Evolutionary conservation across 441 rosid genomes (phyloP).

Genomic region (Raphanus hybrid): DNA sequence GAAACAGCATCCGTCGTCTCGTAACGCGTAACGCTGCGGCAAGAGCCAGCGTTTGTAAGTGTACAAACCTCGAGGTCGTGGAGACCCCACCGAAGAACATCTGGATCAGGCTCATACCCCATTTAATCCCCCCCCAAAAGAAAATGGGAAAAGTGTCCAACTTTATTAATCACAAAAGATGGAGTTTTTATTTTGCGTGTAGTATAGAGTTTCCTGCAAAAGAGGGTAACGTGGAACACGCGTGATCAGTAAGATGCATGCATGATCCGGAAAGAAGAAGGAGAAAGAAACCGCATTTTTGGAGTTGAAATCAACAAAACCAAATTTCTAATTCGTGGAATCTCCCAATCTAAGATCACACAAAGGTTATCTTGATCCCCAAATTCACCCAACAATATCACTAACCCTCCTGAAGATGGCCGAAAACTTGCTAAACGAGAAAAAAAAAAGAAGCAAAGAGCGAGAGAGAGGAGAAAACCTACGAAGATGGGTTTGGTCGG

Average conservation of each 20-base stretch:
- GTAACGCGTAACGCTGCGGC: constrained; percentile 55
- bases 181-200: constrained; percentile 10
- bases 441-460: too few relatives aligned
- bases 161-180: constrained; percentile 15
- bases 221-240: constrained; percentile 25
- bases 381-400: neutral
- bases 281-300: neutral
- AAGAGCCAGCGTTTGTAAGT: constrained; percentile 59
- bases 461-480: constrained; percentile 2
- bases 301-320: too few relatives aligned
- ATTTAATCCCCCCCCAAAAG: neutral
- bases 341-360: neutral
- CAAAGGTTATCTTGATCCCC: too few relatives aligned
- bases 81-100: constrained; percentile 87
- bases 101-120: constrained; percentile 61
- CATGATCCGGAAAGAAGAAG: neutral
- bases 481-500: constrained; percentile 40
- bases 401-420: constrained; percentile 32
- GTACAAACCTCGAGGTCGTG: constrained; percentile 66
- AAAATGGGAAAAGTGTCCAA: neutral
- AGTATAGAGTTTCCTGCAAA: constrained; percentile 28
- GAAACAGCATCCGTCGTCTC: constrained; percentile 49
- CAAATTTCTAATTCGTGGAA: neutral
- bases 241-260: constrained; percentile 25
- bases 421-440: neutral